Evolutionary conservation across 2,329 filamentous ascomycete species (phyloP).

Genomic region (Gliomastix tumulicola): DNA sequence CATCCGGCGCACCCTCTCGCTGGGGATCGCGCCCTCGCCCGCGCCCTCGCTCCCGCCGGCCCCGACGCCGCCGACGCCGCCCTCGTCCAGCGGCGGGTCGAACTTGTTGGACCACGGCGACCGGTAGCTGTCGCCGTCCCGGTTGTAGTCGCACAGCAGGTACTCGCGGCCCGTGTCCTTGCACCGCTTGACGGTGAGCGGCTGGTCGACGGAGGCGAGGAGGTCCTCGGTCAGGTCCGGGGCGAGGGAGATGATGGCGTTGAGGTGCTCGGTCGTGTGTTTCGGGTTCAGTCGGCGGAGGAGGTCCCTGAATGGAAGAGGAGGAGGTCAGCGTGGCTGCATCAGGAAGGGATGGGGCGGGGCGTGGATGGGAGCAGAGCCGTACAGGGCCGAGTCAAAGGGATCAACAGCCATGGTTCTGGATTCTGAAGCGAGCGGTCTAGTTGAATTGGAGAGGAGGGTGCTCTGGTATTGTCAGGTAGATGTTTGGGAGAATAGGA

Average conservation of each 20-base stretch:
- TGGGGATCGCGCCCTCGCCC: conserved; percentile 78
- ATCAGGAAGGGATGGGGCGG: no score
- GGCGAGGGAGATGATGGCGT: conserved; percentile 78
- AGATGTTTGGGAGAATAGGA: background rate
- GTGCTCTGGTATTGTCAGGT: background rate
- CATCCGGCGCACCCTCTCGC: conserved; percentile 86
- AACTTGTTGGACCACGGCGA: conserved; percentile 99
- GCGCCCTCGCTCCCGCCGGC: conserved; percentile 50
- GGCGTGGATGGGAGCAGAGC: conserved; percentile 6
- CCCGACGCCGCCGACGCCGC: conserved; percentile 37
- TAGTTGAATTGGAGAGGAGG: no score
- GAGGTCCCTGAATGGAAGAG: conserved; percentile 63
- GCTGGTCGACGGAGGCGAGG: conserved; percentile 94
- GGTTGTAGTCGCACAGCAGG: conserved; percentile 98
- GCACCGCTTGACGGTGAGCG: conserved; percentile 80
- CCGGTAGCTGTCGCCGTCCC: conserved; percentile 94
- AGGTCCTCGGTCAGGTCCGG: conserved; percentile 95
- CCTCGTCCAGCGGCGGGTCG: conserved; percentile 75
- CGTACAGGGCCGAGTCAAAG: conserved; percentile 72
- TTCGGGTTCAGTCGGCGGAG: conserved; percentile 96
- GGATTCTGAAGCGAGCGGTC: no score
- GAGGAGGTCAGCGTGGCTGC: conserved; percentile 1
- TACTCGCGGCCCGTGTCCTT: conserved; percentile 88
- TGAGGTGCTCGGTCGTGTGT: conserved; percentile 81
- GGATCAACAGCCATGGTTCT: conserved; percentile 51